Percentiles rank a stretch among this genome's conserved stretches.
Conservation (phyloP, 2,329 filamentous ascomycete species). For the Colletotrichum tropicale region DNA sequence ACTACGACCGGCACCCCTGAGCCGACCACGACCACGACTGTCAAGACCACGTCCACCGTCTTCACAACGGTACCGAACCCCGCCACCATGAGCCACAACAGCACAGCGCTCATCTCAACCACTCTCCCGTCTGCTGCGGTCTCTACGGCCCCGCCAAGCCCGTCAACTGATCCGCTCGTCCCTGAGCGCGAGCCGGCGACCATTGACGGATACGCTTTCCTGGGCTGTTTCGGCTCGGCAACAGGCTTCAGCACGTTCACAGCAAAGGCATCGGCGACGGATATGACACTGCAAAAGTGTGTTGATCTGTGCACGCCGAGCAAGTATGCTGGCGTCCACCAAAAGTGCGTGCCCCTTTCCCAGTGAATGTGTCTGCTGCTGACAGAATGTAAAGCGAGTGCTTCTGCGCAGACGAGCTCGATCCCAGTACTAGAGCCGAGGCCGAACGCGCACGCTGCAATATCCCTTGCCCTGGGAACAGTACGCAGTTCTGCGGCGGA, state of each 20-base stretch:
- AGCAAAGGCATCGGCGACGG: conserved; percentile 26
- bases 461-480: conserved; percentile 45
- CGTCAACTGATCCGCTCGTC: conserved; percentile 15
- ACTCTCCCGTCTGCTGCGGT: neutral
- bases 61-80: conserved; percentile 28
- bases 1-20: conserved; percentile 5
- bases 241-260: conserved; percentile 40
- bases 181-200: conserved; percentile 33
- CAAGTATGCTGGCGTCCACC: conserved; percentile 44
- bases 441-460: conserved; percentile 36
- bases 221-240: conserved; percentile 48
- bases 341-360: conserved; percentile 23
- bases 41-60: conserved; percentile 27
- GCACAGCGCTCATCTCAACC: conserved; percentile 4
- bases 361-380: neutral
- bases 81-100: conserved; percentile 9
- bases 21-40: conserved; percentile 30
- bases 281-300: conserved; percentile 46
- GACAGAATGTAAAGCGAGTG: conserved; percentile 31
- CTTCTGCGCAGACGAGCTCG: conserved; percentile 49
- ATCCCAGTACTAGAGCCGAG: conserved; percentile 41
- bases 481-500: conserved; percentile 46
- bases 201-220: conserved; percentile 35
- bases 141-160: conserved; percentile 4
- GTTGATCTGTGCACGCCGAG: conserved; percentile 37